These are phyloP conservation scores for Penicillium daleae DNA, from an alignment of 495 filamentous ascomycete species.

Conservation along the genomic window DNA sequence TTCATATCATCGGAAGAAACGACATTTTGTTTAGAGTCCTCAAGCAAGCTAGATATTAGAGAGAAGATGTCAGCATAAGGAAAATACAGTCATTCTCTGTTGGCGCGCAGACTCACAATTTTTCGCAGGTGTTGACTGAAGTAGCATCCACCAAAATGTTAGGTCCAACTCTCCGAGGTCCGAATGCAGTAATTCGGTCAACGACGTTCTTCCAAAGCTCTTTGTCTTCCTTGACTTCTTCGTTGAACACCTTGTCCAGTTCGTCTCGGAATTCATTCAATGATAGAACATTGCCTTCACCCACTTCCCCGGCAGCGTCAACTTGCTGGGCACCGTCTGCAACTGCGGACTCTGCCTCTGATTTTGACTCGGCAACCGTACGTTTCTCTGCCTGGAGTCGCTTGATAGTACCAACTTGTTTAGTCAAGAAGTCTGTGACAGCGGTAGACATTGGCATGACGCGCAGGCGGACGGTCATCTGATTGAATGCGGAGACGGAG, in stretches of 20 bases:
- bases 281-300: constrained; percentile 59
- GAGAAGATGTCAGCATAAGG: not conserved
- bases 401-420: constrained; percentile 79
- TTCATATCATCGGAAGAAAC: constrained; percentile 44
- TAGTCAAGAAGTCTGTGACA: constrained; percentile 83
- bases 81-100: not conserved
- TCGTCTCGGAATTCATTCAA: constrained; percentile 75
- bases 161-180: constrained; percentile 80
- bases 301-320: constrained; percentile 54
- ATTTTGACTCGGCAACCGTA: constrained; percentile 44
- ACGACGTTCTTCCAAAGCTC: constrained; percentile 79
- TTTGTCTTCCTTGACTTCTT: constrained; percentile 60
- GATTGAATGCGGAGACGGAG: constrained; percentile 77
- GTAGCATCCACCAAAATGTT: constrained; percentile 91
- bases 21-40: constrained; percentile 42
- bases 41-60: constrained; percentile 33
- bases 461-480: constrained; percentile 76
- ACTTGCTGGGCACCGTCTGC: constrained; percentile 30
- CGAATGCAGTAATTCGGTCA: constrained; percentile 86
- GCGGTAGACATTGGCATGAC: constrained; percentile 76
- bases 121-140: constrained; percentile 68
- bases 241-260: constrained; percentile 66
- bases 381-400: constrained; percentile 71
- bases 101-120: constrained; percentile 62
- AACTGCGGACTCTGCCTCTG: constrained; percentile 39